A percentile compares a stretch with the other conserved stretches of the same genome.
Conservation (phyloP, 2,329 filamentous ascomycete species). For the Colletotrichum godetiae region DNA sequence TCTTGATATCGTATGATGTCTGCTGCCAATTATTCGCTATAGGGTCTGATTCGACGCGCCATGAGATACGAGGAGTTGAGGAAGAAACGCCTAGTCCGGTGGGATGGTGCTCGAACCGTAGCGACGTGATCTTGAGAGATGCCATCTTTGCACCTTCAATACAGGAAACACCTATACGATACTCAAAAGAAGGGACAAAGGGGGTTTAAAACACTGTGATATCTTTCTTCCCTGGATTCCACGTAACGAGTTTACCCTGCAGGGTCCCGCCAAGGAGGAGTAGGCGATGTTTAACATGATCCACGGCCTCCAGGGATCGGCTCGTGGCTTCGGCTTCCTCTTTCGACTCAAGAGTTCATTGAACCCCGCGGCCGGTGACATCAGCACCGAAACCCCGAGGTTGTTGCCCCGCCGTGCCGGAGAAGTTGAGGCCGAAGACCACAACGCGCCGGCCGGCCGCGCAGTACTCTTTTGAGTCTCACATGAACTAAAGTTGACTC, state of each 20-base stretch:
- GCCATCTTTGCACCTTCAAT: not conserved
- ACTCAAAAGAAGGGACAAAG: not conserved
- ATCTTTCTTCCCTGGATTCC: not conserved
- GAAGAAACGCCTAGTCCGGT: conserved; percentile 33
- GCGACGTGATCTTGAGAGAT: conserved; percentile 2
- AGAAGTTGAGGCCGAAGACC: conserved; percentile 12
- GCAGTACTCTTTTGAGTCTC: too few species aligned
- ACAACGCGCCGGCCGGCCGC: not conserved
- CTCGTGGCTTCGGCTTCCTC: conserved; percentile 5
- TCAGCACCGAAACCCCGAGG: conserved; percentile 30
- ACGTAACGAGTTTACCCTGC: not conserved
- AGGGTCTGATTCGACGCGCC: conserved; percentile 3
- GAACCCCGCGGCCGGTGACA: conserved; percentile 27
- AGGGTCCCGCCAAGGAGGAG: not conserved
- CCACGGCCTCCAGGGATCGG: not conserved
- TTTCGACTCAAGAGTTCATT: not conserved
- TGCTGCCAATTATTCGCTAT: conserved; percentile 32
- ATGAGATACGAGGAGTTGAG: conserved; percentile 36
- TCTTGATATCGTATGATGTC: conserved; percentile 36
- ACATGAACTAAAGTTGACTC: too few species aligned
- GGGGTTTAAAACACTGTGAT: not conserved
- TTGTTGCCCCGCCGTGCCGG: conserved; percentile 1
- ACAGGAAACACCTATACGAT: too few species aligned
- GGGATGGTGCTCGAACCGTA: conserved; percentile 36
- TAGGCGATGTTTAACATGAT: not conserved